Evolutionary conservation across 192 early-diverging fungal genomes (phyloP), one percentile per base, ranked within the genome.

Genomic region (Podila clonocystis): DNA sequence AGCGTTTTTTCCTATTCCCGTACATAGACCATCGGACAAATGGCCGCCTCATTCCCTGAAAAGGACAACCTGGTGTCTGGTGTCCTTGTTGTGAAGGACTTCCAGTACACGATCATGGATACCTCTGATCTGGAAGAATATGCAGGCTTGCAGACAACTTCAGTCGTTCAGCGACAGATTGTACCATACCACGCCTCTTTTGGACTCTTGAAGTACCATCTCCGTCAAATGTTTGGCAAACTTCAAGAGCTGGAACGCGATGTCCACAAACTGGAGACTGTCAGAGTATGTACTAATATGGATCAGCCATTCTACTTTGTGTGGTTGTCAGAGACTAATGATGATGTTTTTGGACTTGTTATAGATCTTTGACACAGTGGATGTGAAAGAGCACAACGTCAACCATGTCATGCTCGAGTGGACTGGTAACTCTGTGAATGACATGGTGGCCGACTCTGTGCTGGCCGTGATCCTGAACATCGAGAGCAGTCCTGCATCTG

Each of bases 361-460:
- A 20, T 74, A 74, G 78, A 82, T 72, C 66, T 75, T 85, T 71
- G 92, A 94, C 63, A 87, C 90, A 0, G 91, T 99, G 9, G 91
- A 91, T 65, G 90, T 99, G 38, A 94, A 86, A 24, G 85, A 88
- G 26, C 58, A 85, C 31, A 63, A 79, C 13, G 79, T 85, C 24
- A 85, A 91, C 67, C 87, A 89, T 70, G 83, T 97, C 4, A 85
- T 91, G 55, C 79, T 99, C 26, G 96, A 97, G 78, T 99, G 98
- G 98, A 88, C 92, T 36, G 92, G 97, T 58, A 92, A 95, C 77
- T 83, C 91, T 30, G 90, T 97, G 75, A 97, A 95, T 68, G 98
- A 99, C 82, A 96, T 98, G 92, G 91, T 98, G 2, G 97, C 97
- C 7, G 98, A 99, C 68, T 94, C 97, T 48, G 92, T 97, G 7